Conservation (phyloP, 78 protist species). For the Capsaspora owczarzaki region DNA sequence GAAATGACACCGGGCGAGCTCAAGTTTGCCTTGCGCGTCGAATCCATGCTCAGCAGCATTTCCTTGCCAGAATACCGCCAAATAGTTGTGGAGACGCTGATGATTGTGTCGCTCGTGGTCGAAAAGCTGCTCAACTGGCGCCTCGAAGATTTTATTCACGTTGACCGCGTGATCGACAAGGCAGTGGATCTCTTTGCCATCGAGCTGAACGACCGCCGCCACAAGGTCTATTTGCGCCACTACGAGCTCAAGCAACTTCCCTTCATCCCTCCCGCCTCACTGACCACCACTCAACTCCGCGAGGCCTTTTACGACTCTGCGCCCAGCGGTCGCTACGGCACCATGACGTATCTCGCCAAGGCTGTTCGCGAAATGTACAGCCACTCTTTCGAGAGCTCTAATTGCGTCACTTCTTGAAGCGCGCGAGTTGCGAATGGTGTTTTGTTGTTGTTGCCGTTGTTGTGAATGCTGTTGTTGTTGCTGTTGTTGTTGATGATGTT, state of each 20-base stretch:
- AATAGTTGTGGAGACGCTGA: slow-evolving; percentile 8
- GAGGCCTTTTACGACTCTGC: slow-evolving; percentile 12
- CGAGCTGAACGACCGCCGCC: background rate
- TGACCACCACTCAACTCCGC: background rate
- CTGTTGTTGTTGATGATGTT: background rate
- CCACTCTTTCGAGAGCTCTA: background rate
- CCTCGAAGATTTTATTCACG: background rate
- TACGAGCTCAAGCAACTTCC: background rate
- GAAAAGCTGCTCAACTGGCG: slow-evolving; percentile 6
- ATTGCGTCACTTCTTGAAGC: background rate
- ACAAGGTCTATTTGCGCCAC: background rate
- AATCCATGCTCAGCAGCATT: slow-evolving; percentile 15
- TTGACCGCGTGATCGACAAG: slow-evolving; percentile 1
- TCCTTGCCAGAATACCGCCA: slow-evolving; percentile 17
- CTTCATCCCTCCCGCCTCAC: background rate
- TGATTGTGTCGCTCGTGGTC: slow-evolving; percentile 7
- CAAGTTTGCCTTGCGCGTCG: slow-evolving; percentile 29
- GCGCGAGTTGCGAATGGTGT: background rate
- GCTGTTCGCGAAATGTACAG: background rate
- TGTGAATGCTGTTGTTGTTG: background rate
- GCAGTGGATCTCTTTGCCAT: background rate
- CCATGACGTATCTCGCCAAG: slow-evolving; percentile 15
- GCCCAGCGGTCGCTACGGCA: slow-evolving; percentile 20
- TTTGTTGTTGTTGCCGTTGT: background rate
- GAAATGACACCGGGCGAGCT: slow-evolving; percentile 28